Evolutionary conservation across 164 flowering plant species (phyloP).

Genomic region (Brasenia schreberi): DNA sequence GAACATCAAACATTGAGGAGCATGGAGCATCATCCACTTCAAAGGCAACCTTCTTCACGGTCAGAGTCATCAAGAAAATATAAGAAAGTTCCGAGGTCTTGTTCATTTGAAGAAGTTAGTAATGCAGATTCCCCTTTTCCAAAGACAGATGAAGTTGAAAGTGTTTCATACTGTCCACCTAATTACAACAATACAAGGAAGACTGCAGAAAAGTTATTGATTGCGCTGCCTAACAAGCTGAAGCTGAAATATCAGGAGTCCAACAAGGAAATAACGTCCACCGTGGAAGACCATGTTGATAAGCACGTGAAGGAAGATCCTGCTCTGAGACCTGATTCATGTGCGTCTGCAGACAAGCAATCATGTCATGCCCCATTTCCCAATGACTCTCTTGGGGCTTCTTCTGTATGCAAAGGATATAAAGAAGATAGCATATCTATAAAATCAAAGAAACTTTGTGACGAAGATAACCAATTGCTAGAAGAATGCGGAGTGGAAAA

Average conservation of each 20-base stretch:
- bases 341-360: neutral
- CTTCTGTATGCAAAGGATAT: neutral
- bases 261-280: no score
- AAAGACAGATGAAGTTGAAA: neutral
- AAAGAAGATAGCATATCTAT: neutral
- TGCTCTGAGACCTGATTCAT: neutral
- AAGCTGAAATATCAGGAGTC: neutral
- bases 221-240: neutral
- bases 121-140: neutral
- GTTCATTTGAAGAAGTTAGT: neutral
- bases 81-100: neutral
- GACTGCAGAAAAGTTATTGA: neutral
- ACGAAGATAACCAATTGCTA: constrained; percentile 30
- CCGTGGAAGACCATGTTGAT: no score
- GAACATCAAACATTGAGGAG: neutral
- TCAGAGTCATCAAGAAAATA: neutral
- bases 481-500: constrained; percentile 49
- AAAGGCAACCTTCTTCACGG: neutral
- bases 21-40: neutral
- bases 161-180: neutral
- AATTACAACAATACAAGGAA: neutral
- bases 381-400: neutral
- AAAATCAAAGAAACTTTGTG: constrained; percentile 5
- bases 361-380: neutral
- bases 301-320: no score